Evolutionary conservation across 345 rosid genomes (phyloP), one percentile per base, ranked within the genome.

Genomic region (Rhodamnia rubescens): DNA sequence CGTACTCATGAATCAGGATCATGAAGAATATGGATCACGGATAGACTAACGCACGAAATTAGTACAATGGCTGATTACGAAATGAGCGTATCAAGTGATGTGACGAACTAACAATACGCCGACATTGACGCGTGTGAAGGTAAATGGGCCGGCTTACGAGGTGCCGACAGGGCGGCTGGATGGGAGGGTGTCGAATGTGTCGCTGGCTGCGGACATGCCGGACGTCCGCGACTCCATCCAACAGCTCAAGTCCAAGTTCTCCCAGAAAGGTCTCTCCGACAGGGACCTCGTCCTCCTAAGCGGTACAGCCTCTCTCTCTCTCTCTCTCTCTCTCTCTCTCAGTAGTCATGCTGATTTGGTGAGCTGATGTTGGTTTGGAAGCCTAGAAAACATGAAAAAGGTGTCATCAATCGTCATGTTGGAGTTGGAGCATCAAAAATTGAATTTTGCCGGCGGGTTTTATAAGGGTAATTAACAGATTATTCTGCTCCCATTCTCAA

Each of bases 131-230:
- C 8, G 57, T 2, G 80, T 5, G 36, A 85, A 95, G 98, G 91
- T 93, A 24, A 90, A 91, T 83, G 98, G 98, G 51, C 98, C 97
- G 27, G 82, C 80, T 4, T 95, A 92, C 59, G 89, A 91, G 80
- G 92, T 96, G 53, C 98, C 94, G n/a, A 95, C 93, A 0, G 98
- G 99, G 2, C 86, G 97, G 51, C 88, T 94, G 86, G 99, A 96
- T 15, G 98, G 99, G 32, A 87, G 87, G 54, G 92, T 95, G 51
- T 92, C 98, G 4, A 88, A 92, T 52, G 12, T 91, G 59, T 89
- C 92, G 1, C 88, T 90, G 82, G 95, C 96, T 3, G 87, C 57
- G 24, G 88, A 91, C 81, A 91, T 95, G 95, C 99, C 99, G 2
- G 98, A 94, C 9, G 91, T 92, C 1, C 83, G 89, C 32, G 92